phyloP scores from a whole-genome alignment of 75 land plant genomes.

The Pinus tabuliformis region DNA sequence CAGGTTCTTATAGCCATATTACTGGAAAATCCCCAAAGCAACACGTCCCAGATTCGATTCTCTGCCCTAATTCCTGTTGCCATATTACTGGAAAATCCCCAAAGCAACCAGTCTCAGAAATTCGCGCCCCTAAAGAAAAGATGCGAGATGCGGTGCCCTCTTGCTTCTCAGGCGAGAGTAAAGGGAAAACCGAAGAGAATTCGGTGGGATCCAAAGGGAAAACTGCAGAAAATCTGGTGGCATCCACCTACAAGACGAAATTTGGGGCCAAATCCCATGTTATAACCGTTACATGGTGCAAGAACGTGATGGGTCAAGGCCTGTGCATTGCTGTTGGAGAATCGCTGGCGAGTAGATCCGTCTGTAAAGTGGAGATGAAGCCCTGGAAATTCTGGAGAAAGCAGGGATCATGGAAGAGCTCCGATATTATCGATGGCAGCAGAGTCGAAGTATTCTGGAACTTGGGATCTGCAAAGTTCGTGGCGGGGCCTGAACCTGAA shows the following conservation, averaged over 20 bases:
- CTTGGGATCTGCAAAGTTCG: slow-evolving; percentile 77
- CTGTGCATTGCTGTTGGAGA: slow-evolving; percentile 71
- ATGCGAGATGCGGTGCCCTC: no score
- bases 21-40: no score
- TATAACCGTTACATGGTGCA: slow-evolving; percentile 82
- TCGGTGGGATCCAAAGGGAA: no score
- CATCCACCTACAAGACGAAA: slow-evolving; percentile 65
- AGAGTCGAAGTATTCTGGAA: slow-evolving; percentile 84
- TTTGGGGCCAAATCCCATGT: slow-evolving; percentile 33
- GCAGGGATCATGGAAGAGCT: slow-evolving; percentile 68
- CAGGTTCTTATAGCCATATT: no score
- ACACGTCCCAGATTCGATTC: no score
- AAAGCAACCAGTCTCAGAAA: no score
- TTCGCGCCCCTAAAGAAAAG: no score
- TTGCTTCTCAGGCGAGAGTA: no score
- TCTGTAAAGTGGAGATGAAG: slow-evolving; percentile 88
- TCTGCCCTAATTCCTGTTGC: no score
- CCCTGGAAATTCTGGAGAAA: slow-evolving; percentile 88
- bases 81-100: no score
- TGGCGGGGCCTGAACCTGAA: slow-evolving; percentile 75
- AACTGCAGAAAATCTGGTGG: slow-evolving; percentile 45
- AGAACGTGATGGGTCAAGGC: slow-evolving; percentile 85
- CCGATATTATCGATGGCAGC: slow-evolving; percentile 29
- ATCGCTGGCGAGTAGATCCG: slow-evolving; percentile 26
- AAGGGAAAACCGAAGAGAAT: no score